A percentile compares a stretch with the other conserved stretches of the same genome.
phyloP scores from a whole-genome alignment of 1,139 yeast genomes.

The Sugiyamaella castrensis region DNA sequence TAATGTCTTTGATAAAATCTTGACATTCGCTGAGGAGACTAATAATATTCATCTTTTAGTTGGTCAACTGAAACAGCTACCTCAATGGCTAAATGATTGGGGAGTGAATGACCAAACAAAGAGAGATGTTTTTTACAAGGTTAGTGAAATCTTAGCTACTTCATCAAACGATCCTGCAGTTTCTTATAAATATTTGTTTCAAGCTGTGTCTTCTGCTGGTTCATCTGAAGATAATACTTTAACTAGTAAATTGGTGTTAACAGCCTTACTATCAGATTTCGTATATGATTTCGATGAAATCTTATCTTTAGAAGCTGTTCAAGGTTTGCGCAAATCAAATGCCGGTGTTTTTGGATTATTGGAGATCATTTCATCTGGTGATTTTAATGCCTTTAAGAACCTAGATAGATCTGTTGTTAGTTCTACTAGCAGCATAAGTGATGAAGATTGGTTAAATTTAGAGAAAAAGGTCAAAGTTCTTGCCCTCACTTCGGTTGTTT shows the following conservation, averaged over 20 bases:
- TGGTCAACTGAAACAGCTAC: constrained; percentile 40
- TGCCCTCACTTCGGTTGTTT: constrained; percentile 30
- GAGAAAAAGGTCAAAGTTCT: constrained; percentile 31
- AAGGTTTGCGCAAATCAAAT: constrained; percentile 24
- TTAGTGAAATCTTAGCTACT: constrained; percentile 30
- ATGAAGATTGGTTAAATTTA: constrained; percentile 28
- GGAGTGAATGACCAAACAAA: constrained; percentile 30
- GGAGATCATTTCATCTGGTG: constrained; percentile 36
- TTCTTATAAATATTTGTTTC: constrained; percentile 32
- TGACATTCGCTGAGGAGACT: constrained; percentile 37
- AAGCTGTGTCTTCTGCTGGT: constrained; percentile 29
- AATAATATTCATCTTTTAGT: constrained; percentile 36
- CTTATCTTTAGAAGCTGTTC: constrained; percentile 35
- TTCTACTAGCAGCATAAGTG: constrained; percentile 15
- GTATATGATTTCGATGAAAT: constrained; percentile 38
- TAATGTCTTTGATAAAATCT: constrained; percentile 36
- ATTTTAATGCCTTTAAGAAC: constrained; percentile 30
- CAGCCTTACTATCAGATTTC: constrained; percentile 30
- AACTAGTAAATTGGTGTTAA: constrained; percentile 31
- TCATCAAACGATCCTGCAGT: constrained; percentile 28
- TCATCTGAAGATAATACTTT: constrained; percentile 23
- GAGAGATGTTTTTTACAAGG: constrained; percentile 30
- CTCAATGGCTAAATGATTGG: constrained; percentile 43
- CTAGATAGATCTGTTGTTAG: constrained; percentile 19
- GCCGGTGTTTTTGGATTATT: constrained; percentile 32